Conservation (phyloP, 805 yeast genomes). For the Wickerhamomyces queroliae region DNA sequence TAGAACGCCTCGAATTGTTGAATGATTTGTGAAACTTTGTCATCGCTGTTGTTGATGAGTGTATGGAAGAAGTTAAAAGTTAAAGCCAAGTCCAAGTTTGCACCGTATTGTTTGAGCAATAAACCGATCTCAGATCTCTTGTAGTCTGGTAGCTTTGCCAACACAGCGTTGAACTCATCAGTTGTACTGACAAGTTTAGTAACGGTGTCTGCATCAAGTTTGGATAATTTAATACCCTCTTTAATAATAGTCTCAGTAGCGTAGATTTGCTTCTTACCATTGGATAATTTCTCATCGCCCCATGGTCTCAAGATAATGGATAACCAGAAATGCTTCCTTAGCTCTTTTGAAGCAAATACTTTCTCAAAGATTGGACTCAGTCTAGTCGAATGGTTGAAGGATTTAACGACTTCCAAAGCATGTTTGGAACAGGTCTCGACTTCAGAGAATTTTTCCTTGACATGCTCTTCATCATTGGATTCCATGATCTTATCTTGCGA, state of each 20-base stretch:
- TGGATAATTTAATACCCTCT: conserved; percentile 67
- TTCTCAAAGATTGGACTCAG: background rate
- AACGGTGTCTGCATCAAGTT: conserved; percentile 46
- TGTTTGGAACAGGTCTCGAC: conserved; percentile 1
- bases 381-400: background rate
- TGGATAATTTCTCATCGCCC: conserved; percentile 31
- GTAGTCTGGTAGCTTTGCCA: conserved; percentile 24
- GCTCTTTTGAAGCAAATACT: conserved; percentile 1
- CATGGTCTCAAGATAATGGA: conserved; percentile 46
- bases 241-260: conserved; percentile 46
- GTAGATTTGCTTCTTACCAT: conserved; percentile 30
- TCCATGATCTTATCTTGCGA: conserved; percentile 15
- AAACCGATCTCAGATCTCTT: conserved; percentile 57
- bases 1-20: conserved; percentile 12
- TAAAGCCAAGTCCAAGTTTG: conserved; percentile 40
- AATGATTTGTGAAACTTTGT: background rate
- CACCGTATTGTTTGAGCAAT: conserved; percentile 47
- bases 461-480: conserved; percentile 11
- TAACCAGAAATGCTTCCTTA: conserved; percentile 30
- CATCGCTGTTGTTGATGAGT: conserved; percentile 2
- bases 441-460: conserved; percentile 3
- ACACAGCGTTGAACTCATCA: conserved; percentile 20
- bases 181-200: conserved; percentile 35
- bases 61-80: conserved; percentile 22
- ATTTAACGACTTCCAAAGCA: conserved; percentile 23